Evolutionary conservation across 345 rosid species (phyloP), one percentile per base, ranked within the genome.

Genomic region (Tarenaya hassleriana): DNA sequence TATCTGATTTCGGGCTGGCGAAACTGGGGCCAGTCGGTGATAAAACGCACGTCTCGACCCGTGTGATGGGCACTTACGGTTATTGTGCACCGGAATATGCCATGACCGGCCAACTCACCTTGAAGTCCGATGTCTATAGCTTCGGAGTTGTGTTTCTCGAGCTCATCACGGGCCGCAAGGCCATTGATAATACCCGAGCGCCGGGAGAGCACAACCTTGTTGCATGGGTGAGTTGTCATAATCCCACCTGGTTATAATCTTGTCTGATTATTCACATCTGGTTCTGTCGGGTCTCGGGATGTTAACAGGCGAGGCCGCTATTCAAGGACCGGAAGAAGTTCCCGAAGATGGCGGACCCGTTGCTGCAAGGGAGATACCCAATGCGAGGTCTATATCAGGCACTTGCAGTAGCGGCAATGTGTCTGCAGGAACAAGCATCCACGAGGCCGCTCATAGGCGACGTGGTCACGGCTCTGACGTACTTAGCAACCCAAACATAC

Each of bases 81-180:
- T 92, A 91, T 55, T 91, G 98, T 79, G 98, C 98, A 31, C 98
- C 98, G 0, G 98, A 91, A 61, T 91, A 91, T 58, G 98, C 98
- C 21, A 92, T 92, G 98, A 92, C 98, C 0, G 98, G 98, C 20
- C 98, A 92, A 39, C 94, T 92, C 31, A 92, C 98, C 33, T 56
- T 92, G 13, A 92, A 92, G 59, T 92, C 96, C 1, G 98, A 92
- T 77, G 96, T 88, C 42, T 92, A 92, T 53, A 88, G 96, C 67
- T 92, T 92, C 66, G 96, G 98, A 50, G 98, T 92, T 49, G 98
- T 92, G 62, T 85, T 92, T 77, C 81, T 92, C 34, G 98, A 92
- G 65, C 85, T 92, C 41, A 92, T 92, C 55, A 92, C 96, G 0
- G 98, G 98, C 40, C 84, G 98, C 58, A 92, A 88, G 74, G 98